A percentile compares a stretch with the other conserved stretches of the same genome.
phyloP scores from a whole-genome alignment of 2,329 filamentous ascomycete species.

The Bipolaris gigantea region DNA sequence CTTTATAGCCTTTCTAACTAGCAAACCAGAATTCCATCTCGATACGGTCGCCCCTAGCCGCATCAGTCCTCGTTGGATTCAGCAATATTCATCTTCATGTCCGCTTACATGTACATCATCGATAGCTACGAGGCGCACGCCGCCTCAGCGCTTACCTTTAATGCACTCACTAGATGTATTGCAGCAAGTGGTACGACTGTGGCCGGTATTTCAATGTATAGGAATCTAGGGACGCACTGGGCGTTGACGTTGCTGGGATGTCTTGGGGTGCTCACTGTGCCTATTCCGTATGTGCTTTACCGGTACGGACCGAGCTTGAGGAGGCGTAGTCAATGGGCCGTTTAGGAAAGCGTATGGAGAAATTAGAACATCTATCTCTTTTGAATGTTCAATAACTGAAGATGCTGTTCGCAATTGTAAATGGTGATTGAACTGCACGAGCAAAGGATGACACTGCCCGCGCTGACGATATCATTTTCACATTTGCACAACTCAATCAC shows the following conservation, averaged over 20 bases:
- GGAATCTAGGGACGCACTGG: conserved; percentile 43
- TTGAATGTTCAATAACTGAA: too few species aligned
- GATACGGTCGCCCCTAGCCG: conserved; percentile 41
- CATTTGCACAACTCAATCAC: too few species aligned
- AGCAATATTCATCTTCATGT: conserved; percentile 46
- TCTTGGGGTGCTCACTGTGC: conserved; percentile 38
- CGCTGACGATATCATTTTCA: too few species aligned
- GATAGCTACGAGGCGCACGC: conserved; percentile 59
- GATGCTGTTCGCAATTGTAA: too few species aligned
- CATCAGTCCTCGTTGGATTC: conserved; percentile 45
- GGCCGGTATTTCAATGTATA: conserved; percentile 46
- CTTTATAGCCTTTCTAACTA: not conserved
- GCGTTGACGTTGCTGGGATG: conserved; percentile 39
- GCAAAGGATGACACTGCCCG: too few species aligned
- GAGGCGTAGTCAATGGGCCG: conserved; percentile 6
- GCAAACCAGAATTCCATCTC: not conserved
- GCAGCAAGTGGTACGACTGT: conserved; percentile 48
- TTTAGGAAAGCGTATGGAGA: not conserved
- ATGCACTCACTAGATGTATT: conserved; percentile 47
- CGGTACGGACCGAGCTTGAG: conserved; percentile 40
- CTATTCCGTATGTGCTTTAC: conserved; percentile 51
- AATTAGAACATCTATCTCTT: too few species aligned
- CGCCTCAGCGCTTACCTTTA: conserved; percentile 51
- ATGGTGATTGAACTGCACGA: too few species aligned
- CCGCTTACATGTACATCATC: conserved; percentile 60